These are phyloP conservation scores for Beverwykella pulmonaria DNA, from an alignment of 495 filamentous ascomycete species.

Conservation along the genomic window DNA sequence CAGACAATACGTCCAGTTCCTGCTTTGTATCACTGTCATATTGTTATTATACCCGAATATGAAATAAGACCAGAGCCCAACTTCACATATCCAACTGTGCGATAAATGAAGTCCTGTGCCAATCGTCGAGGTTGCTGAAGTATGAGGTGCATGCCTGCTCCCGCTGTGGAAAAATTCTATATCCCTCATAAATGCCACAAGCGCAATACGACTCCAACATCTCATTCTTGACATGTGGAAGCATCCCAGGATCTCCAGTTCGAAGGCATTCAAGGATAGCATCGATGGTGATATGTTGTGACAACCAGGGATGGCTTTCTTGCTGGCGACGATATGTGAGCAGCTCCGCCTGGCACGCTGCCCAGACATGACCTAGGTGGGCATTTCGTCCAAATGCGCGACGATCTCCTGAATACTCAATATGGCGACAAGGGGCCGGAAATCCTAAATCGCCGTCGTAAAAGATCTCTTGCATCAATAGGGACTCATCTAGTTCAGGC, in stretches of 20 bases:
- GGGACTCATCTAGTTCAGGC: neutral
- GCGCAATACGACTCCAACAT: neutral
- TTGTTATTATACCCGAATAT: too few relatives aligned
- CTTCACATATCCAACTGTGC: too few relatives aligned
- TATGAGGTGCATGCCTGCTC: neutral
- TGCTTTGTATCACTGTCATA: too few relatives aligned
- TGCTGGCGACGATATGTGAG: constrained; percentile 1
- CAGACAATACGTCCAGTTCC: too few relatives aligned
- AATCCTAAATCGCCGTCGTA: neutral
- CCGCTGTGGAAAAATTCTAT: neutral
- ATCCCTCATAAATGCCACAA: constrained; percentile 1
- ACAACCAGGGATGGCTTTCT: neutral
- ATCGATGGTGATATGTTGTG: constrained; percentile 1
- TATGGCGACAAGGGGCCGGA: neutral
- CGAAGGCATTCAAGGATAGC: constrained; percentile 1
- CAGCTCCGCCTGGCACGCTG: neutral
- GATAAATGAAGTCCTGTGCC: constrained; percentile 1
- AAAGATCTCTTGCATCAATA: neutral
- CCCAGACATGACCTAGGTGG: neutral
- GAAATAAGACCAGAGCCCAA: too few relatives aligned
- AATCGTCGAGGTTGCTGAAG: constrained; percentile 5
- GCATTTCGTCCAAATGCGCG: neutral
- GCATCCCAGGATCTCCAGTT: neutral
- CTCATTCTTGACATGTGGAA: neutral
- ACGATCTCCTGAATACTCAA: neutral